Conservation (phyloP, 331 rosid genomes). For the Saraca asoca region DNA sequence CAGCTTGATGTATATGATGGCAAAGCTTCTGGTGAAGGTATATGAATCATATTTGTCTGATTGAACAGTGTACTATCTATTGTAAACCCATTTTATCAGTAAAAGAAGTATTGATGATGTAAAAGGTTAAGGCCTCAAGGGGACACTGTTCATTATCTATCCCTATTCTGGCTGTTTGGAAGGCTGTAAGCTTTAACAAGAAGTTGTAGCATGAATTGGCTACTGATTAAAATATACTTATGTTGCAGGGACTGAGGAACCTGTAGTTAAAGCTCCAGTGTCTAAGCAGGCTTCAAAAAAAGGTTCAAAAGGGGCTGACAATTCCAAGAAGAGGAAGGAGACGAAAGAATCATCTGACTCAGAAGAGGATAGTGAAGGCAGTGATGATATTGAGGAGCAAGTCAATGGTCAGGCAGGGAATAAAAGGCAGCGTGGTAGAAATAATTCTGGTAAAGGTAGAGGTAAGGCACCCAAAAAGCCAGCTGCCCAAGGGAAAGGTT, state of each 20-base stretch:
- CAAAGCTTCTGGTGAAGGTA: slow-evolving; percentile 78
- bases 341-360: slow-evolving; percentile 67
- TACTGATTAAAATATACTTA: slow-evolving; percentile 14
- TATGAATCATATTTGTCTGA: slow-evolving; percentile 31
- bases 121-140: no score
- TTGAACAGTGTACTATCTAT: not conserved
- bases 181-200: no score
- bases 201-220: slow-evolving; percentile 24
- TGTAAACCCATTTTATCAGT: no score
- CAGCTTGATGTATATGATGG: slow-evolving; percentile 92
- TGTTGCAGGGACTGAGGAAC: slow-evolving; percentile 54
- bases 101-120: no score
- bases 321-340: slow-evolving; percentile 77
- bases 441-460: slow-evolving; percentile 42
- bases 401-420: slow-evolving; percentile 53
- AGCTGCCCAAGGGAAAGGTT: slow-evolving; percentile 37
- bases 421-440: slow-evolving; percentile 23
- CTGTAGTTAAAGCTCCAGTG: slow-evolving; percentile 36
- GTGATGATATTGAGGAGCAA: slow-evolving; percentile 59
- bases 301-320: slow-evolving; percentile 61
- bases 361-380: slow-evolving; percentile 57
- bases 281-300: slow-evolving; percentile 62
- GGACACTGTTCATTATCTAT: no score
- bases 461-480: slow-evolving; percentile 55
- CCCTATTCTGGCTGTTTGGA: no score